These are phyloP conservation scores for Salvia splendens DNA, from an alignment of 257 asterid genomes.

Conservation along the genomic window DNA sequence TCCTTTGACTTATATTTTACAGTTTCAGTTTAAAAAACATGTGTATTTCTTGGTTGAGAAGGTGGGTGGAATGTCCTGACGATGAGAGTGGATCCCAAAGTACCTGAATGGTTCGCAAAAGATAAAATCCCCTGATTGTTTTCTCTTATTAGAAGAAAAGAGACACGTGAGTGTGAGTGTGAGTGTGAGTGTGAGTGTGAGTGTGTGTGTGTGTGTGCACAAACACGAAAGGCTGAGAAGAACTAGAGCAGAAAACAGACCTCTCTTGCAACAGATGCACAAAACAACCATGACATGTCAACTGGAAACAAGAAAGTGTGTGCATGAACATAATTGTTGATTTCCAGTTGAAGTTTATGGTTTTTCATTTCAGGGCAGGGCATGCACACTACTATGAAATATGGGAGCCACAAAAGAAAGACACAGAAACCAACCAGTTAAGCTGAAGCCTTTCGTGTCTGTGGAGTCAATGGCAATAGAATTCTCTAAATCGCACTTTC, in stretches of 20 bases:
- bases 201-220: not conserved
- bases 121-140: not conserved
- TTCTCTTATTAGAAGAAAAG: not conserved
- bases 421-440: constrained; percentile 56
- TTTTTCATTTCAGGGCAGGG: not conserved
- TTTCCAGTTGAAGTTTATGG: not conserved
- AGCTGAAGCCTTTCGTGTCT: constrained; percentile 67
- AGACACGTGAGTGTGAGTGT: not conserved
- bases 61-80: not conserved
- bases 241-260: not conserved
- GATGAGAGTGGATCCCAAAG: constrained; percentile 5
- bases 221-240: not conserved
- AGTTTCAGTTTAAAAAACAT: not conserved
- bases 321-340: not conserved
- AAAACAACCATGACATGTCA: constrained; percentile 3
- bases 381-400: constrained; percentile 8
- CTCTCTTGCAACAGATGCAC: not conserved
- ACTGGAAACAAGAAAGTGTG: not conserved
- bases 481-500: constrained; percentile 72
- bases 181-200: too few species aligned
- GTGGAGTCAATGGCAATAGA: constrained; percentile 51
- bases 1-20: not conserved
- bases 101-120: constrained; percentile 7
- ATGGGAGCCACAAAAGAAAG: constrained; percentile 13
- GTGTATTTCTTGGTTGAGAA: not conserved